phyloP scores from a whole-genome alignment of 164 flowering plant genomes.

The Berberis thunbergii region DNA sequence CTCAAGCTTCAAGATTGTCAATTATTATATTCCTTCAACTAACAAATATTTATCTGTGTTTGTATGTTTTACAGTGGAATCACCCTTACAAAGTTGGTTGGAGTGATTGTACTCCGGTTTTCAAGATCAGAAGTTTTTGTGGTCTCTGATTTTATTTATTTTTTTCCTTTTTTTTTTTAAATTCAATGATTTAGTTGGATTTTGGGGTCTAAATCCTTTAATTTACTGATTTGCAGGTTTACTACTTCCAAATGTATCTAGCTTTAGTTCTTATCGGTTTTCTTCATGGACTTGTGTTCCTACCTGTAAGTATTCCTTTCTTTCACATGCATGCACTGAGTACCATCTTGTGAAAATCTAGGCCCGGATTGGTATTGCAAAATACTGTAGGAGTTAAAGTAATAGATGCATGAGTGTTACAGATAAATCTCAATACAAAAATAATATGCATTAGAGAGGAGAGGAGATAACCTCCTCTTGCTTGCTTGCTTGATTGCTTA shows the following conservation, averaged over 20 bases:
- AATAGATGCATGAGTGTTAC: too few species aligned
- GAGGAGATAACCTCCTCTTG: too few species aligned
- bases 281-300: slow-evolving; percentile 83
- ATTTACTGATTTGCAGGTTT: slow-evolving; percentile 55
- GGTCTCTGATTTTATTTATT: slow-evolving; percentile 27
- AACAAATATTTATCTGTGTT: not conserved
- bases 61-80: slow-evolving; percentile 61
- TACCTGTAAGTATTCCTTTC: slow-evolving; percentile 56
- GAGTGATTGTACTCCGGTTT: slow-evolving; percentile 81
- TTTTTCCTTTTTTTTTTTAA: not conserved
- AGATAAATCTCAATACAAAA: too few species aligned
- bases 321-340: not conserved
- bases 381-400: too few species aligned
- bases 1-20: too few species aligned
- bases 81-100: slow-evolving; percentile 91
- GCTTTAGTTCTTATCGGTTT: slow-evolving; percentile 83
- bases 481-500: too few species aligned
- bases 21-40: not conserved
- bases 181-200: not conserved
- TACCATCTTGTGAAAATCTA: not conserved
- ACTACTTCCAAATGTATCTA: slow-evolving; percentile 92
- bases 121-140: slow-evolving; percentile 90
- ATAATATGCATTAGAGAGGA: too few species aligned
- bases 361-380: not conserved
- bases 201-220: not conserved